phyloP scores from a whole-genome alignment of 192 early-diverging fungal species.

The Gonapodya prolifera region DNA sequence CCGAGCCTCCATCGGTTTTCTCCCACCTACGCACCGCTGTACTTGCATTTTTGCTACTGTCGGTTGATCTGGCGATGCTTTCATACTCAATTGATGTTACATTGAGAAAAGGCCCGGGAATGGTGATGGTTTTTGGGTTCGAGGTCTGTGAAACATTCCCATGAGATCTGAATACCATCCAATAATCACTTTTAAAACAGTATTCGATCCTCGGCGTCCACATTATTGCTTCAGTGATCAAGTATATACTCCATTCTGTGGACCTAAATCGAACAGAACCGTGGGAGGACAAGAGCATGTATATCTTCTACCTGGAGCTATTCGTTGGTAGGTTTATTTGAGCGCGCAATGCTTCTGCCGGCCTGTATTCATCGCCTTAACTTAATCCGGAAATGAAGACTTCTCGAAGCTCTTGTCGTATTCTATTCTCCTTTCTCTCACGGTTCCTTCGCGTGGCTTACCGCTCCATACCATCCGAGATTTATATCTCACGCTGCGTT shows the following conservation, averaged over 20 bases:
- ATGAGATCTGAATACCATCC: not conserved
- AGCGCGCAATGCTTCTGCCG: not conserved
- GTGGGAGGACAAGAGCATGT: conserved; percentile 93
- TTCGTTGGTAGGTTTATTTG: conserved; percentile 52
- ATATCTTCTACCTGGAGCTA: conserved; percentile 83
- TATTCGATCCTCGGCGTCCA: conserved; percentile 74
- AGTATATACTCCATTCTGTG: conserved; percentile 78
- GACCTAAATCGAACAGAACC: conserved; percentile 64
- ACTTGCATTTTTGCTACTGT: conserved; percentile 50
- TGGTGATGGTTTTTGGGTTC: conserved; percentile 99
- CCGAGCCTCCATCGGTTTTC: conserved; percentile 32
- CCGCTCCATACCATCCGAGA: conserved; percentile 95
- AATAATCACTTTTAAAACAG: conserved; percentile 22
- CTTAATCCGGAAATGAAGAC: too few species aligned
- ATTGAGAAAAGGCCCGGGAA: conserved; percentile 53
- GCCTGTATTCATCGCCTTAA: not conserved
- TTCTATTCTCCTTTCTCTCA: conserved; percentile 72
- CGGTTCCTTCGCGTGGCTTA: conserved; percentile 70
- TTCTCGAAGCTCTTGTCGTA: conserved; percentile 83
- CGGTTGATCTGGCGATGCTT: conserved; percentile 64
- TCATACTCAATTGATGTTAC: conserved; percentile 53
- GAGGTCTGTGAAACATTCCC: conserved; percentile 44
- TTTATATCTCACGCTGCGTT: conserved; percentile 83
- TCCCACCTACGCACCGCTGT: conserved; percentile 63
- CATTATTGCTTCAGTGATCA: conserved; percentile 61